These are phyloP conservation scores for Cytidiella melzeri DNA, from an alignment of 768 basidiomycete genomes.

Conservation along the genomic window DNA sequence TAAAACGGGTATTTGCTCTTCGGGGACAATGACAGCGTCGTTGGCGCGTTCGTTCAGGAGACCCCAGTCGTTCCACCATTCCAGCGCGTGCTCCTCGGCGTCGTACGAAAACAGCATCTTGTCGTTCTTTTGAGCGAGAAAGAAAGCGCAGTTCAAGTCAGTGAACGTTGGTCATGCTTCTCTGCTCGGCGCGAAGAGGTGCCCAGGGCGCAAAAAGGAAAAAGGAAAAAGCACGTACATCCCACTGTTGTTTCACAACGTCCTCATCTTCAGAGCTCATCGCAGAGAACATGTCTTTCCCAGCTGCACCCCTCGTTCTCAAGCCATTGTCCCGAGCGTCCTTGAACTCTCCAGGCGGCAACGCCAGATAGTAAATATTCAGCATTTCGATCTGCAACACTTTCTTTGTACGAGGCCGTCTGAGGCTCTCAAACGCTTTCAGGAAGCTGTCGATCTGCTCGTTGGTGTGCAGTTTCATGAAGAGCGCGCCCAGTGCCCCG, in stretches of 20 bases:
- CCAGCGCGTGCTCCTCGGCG: slow-evolving; percentile 24
- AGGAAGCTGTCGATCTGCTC: slow-evolving; percentile 24
- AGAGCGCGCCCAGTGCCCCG: slow-evolving; percentile 28
- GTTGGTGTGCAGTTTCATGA: slow-evolving; percentile 22
- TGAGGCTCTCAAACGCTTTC: slow-evolving; percentile 20
- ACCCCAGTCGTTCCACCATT: slow-evolving; percentile 27
- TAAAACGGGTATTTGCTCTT: neutral
- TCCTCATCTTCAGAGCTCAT: slow-evolving; percentile 6
- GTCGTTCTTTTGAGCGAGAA: slow-evolving; percentile 4
- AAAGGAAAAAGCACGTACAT: neutral
- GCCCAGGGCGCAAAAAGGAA: too few relatives aligned
- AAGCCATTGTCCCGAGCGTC: slow-evolving; percentile 11
- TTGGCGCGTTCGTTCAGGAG: slow-evolving; percentile 20
- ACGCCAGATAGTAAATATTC: slow-evolving; percentile 16
- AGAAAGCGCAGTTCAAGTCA: neutral
- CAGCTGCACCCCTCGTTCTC: slow-evolving; percentile 5
- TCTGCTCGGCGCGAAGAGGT: too few relatives aligned
- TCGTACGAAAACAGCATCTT: slow-evolving; percentile 22
- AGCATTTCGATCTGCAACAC: slow-evolving; percentile 14
- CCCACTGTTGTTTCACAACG: slow-evolving; percentile 7
- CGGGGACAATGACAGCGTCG: neutral
- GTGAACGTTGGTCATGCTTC: too few relatives aligned
- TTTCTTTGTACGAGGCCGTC: slow-evolving; percentile 17
- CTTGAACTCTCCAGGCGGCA: slow-evolving; percentile 18
- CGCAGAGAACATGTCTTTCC: slow-evolving; percentile 8